Evolutionary conservation across 1,139 yeast genomes (phyloP), one percentile per base, ranked within the genome.

Genomic region (Spencermartinsiella ligniputridi): DNA sequence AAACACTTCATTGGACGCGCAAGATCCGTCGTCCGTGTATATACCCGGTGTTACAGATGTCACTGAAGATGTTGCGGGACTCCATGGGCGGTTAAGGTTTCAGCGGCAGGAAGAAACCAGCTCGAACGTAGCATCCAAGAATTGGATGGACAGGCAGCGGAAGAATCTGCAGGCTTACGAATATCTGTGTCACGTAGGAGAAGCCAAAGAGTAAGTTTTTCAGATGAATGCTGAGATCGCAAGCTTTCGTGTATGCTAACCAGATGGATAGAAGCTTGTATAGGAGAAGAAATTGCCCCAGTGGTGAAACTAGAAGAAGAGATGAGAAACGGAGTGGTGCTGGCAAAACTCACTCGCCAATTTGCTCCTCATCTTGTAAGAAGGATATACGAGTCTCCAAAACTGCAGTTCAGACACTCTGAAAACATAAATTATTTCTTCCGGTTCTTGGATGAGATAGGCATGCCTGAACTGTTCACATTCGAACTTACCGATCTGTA

Each of bases 401-500:
- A 77, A 47, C 70, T 88, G 37, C 95, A 88, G 61, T 92, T 87
- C 69, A 79, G 86, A 50, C 96, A 89, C 62, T 88, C 96, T 0
- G 97, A 94, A 61, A 92, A 92, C 60, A 92, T 92, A 58, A 88
- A 89, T 59, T 74, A 83, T 21, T 92, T 92, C 64, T 83, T 92
- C 62, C 74, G 78, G 21, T 76, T 92, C 47, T 69, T 88, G 33
- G 84, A 79, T 45, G 77, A 71, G 51, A 74, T 88, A 52, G 81
- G 79, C 27, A 80, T 92, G 53, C 98, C 98, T 0, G 94, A 68
- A 17, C 71, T 89, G 43, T 92, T 90, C 61, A 74, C 88, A 39
- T 92, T 92, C 61, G 97, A 90, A 61, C 74, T 90, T 47, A 89
- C 96, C 1, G 99, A 92, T 66, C 71, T 92, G 36, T 94, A 89